Conservation (phyloP, 495 filamentous ascomycete species). For the Pseudevernia furfuracea region DNA sequence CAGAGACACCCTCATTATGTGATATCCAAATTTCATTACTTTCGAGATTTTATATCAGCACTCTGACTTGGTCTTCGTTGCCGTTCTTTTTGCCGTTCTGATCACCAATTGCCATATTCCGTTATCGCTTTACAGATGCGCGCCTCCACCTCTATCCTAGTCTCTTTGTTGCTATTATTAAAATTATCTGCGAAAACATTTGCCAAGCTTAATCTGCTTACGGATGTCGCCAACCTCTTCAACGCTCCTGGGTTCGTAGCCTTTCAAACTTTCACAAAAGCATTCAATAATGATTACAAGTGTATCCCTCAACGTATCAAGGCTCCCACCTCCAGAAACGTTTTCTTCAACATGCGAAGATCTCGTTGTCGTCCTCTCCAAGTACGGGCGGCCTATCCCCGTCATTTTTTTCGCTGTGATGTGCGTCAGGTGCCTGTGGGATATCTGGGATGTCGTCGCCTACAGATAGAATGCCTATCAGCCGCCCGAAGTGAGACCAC, state of each 20-base stretch:
- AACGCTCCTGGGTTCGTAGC: neutral
- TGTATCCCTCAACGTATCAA: neutral
- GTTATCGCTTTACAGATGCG: neutral
- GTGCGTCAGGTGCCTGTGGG: neutral
- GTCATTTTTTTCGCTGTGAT: neutral
- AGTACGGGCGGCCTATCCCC: neutral
- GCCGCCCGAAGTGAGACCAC: neutral
- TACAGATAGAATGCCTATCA: neutral
- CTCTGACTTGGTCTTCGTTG: neutral
- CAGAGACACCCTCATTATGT: neutral
- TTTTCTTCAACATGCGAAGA: neutral
- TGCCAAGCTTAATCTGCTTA: neutral
- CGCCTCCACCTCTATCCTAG: neutral
- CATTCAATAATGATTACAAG: neutral
- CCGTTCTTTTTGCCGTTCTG: neutral
- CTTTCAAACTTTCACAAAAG: neutral
- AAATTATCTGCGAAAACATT: neutral
- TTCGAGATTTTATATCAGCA: neutral
- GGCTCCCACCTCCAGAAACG: neutral
- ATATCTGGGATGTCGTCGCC: neutral
- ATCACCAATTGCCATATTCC: neutral
- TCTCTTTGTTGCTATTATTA: neutral
- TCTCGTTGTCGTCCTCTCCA: neutral
- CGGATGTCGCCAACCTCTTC: neutral
- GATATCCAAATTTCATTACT: too few relatives aligned